Evolutionary conservation across 75 land plant genomes (phyloP), one percentile per base, ranked within the genome.

Genomic region (Cryptomeria japonica): DNA sequence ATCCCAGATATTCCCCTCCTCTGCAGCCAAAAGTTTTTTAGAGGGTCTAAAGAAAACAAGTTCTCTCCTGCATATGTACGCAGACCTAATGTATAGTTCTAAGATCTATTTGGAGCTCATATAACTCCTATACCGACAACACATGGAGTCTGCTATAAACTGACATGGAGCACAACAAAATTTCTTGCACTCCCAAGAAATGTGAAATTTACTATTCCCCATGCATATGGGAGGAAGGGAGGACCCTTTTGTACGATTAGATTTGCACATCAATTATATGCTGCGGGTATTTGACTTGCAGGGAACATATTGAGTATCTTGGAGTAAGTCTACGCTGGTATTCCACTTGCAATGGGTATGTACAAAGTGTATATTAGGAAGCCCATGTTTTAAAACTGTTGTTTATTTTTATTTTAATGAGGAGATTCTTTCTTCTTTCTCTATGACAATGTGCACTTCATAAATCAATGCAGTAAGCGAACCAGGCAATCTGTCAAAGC

Each of bases 161-260:
- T 75, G 77, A 75, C 77, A 75, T 75, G 37, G 77, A 34, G n/a
- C 37, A 75, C 77, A 75, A 75, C 77, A 75, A 75, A 32, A 75
- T 75, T 32, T 75, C 16, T 75, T 75, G 77, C 15, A 75, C 38
- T 75, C 77, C 77, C 77, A 75, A 75, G 77, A 14, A 75, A 75
- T 75, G 34, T 75, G 37, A 75, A 75, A 34, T 75, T 75, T 32
- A 75, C 15, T 7, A 75, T 38, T 75, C 37, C 37, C 77, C 14
- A 31, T 72, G 73, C 32, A 73, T n/a, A n/a, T 44, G 46, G 76
- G 11, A 31, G 4, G 28, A 11, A 64, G 72, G 25, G 25, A 68
- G 72, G 77, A 75, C 77, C 77, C 0, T 34, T 34, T 75, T 75
- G 77, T 75, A 75, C 77, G 77, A 32, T 34, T 32, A 75, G 38